Evolutionary conservation across 2,329 filamentous ascomycete species (phyloP), one percentile per base, ranked within the genome.

Genomic region (Pseudocercospora cruenta): DNA sequence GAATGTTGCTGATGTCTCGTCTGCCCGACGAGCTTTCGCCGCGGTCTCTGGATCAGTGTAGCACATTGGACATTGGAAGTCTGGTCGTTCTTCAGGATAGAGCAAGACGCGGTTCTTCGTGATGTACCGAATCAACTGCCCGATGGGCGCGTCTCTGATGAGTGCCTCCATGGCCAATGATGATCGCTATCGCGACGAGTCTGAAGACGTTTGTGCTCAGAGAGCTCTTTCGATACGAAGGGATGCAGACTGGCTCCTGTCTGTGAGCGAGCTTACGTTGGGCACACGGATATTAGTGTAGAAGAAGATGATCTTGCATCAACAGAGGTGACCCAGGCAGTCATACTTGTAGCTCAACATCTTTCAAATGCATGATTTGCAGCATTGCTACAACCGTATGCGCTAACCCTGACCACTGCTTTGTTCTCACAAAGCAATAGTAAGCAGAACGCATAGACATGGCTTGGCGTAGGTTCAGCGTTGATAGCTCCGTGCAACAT

Each of bases 71-170:
- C 85, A 78, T 64, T 82, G 72, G 70, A 88, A 90, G 70, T 80
- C 85, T 22, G 82, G 70, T 66, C 79, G 79, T 68, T 90, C 88
- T 78, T 89, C 87, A 16, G 87, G 86, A 66, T 89, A 89, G 65
- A 83, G 81, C 12, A 90, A 79, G 51, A 85, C 73, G 49, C 77
- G 81, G 72, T 87, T 87, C 33, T 77, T 76, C 2, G 86, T 86
- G 62, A 83, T 58, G 70, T 80, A 85, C 70, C 87, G 82, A 69
- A 89, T 81, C 58, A 88, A 70, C 70, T 89, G 86, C 70, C 87
- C 87, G 68, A 88, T 71, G 28, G 87, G 82, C 66, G 87, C 82
- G 64, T 89, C 87, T 74, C 86, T 80, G 64, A 89, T 78, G 4
- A 83, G 67, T 8, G 54, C 54, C n/a, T 58, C 54, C 54, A 58